Conservation (phyloP, 176 grass and related monocot genomes). For the Hyparrhenia diplandra region DNA sequence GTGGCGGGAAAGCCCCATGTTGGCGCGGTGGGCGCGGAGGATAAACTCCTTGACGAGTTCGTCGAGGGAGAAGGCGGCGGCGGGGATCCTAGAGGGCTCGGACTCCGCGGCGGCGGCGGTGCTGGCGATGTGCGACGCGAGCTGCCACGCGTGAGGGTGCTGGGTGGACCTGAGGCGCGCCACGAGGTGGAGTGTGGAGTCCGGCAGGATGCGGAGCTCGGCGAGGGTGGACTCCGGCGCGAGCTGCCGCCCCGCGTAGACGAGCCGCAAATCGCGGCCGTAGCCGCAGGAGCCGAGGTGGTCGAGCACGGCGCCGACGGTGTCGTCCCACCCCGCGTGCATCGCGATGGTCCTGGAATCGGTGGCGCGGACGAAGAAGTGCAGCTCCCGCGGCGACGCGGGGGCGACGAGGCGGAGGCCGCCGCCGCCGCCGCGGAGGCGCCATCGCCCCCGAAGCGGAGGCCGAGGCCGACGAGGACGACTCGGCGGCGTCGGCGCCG, state of each 20-base stretch:
- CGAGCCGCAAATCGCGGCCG: constrained; percentile 61
- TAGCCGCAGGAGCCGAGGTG: constrained; percentile 29
- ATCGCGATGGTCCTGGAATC: constrained; percentile 71
- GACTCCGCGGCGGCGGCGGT: constrained; percentile 17
- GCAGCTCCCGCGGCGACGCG: constrained; percentile 23
- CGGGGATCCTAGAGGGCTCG: not conserved
- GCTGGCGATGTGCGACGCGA: constrained; percentile 62
- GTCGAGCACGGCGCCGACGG: constrained; percentile 43
- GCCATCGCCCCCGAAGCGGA: not conserved
- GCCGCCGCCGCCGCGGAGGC: not conserved
- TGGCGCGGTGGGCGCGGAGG: constrained; percentile 21
- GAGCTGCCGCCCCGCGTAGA: constrained; percentile 79
- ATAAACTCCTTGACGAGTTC: constrained; percentile 70
- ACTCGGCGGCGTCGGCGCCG: not conserved
- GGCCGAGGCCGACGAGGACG: not conserved
- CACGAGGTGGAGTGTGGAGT: constrained; percentile 62
- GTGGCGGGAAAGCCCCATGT: not conserved
- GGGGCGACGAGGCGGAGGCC: not conserved
- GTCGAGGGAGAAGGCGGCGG: constrained; percentile 35
- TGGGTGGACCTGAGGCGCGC: constrained; percentile 75
- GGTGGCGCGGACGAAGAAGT: constrained; percentile 87
- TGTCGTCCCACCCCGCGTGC: constrained; percentile 51
- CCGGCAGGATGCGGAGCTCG: constrained; percentile 36
- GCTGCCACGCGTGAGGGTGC: constrained; percentile 71
- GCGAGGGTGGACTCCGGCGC: constrained; percentile 53